Evolutionary conservation across 768 basidiomycete genomes (phyloP).

Genomic region (Lentinula lateritia): DNA sequence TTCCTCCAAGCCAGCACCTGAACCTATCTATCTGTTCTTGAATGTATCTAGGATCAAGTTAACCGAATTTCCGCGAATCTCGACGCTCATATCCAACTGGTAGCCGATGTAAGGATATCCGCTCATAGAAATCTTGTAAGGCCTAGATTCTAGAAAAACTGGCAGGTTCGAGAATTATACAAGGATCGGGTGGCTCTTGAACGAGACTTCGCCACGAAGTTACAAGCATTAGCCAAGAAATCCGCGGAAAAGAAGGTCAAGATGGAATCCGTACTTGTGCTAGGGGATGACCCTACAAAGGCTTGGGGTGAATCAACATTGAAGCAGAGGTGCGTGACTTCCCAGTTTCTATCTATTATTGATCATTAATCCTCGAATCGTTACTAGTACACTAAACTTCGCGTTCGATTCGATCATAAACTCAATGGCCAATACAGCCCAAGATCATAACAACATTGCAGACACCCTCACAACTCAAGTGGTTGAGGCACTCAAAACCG

Average conservation of each 20-base stretch:
- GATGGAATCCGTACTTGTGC: slow-evolving; percentile 44
- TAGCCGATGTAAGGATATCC: slow-evolving; percentile 53
- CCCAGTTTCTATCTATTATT: slow-evolving; percentile 8
- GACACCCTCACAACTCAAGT: slow-evolving; percentile 57
- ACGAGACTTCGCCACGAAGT: slow-evolving; percentile 72
- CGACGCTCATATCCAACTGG: slow-evolving; percentile 59
- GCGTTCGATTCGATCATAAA: slow-evolving; percentile 65
- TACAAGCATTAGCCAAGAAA: slow-evolving; percentile 61
- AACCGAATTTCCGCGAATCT: slow-evolving; percentile 54
- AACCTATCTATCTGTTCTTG: slow-evolving; percentile 9
- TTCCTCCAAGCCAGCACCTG: slow-evolving; percentile 5
- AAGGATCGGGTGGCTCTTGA: slow-evolving; percentile 62
- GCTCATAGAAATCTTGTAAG: not conserved
- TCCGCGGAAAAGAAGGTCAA: slow-evolving; percentile 68
- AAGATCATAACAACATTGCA: slow-evolving; percentile 65
- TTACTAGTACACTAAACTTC: slow-evolving; percentile 59
- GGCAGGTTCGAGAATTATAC: slow-evolving; percentile 69
- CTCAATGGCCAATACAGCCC: slow-evolving; percentile 53
- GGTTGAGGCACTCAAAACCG: slow-evolving; percentile 52
- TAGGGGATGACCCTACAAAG: slow-evolving; percentile 68
- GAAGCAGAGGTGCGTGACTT: slow-evolving; percentile 43
- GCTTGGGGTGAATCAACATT: slow-evolving; percentile 47
- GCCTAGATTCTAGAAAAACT: not conserved
- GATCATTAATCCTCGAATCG: not conserved
- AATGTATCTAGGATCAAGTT: slow-evolving; percentile 56